Conservation (phyloP, 768 basidiomycete species). For the Collybia mongolica region DNA sequence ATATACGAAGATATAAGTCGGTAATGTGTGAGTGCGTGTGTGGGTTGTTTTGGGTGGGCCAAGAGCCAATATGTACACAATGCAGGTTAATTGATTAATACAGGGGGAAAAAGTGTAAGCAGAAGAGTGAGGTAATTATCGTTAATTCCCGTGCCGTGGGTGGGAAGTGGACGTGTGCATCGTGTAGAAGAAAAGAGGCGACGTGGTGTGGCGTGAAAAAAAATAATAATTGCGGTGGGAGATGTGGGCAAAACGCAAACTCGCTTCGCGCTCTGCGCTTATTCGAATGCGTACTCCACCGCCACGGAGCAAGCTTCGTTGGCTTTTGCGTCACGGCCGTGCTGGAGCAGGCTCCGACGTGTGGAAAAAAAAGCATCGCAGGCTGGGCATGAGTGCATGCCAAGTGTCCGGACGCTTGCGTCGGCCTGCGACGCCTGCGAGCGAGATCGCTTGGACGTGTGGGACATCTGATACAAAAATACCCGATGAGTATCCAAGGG, state of each 20-base stretch:
- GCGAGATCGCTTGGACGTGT: slow-evolving; percentile 58
- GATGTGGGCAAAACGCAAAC: slow-evolving; percentile 1
- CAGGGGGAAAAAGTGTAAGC: not conserved
- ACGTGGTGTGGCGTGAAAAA: slow-evolving; percentile 2
- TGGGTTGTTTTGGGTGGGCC: slow-evolving; percentile 1
- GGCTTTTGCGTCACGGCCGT: slow-evolving; percentile 51
- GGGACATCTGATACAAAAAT: slow-evolving; percentile 39
- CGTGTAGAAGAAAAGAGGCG: not conserved
- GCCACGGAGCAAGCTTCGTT: slow-evolving; percentile 73
- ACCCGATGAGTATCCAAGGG: slow-evolving; percentile 11
- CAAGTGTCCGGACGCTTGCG: slow-evolving; percentile 37
- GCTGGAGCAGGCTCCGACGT: slow-evolving; percentile 56
- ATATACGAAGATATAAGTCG: slow-evolving; percentile 5
- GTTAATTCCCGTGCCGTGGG: slow-evolving; percentile 9
- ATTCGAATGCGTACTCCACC: slow-evolving; percentile 73
- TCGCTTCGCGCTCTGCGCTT: not conserved
- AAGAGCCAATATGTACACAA: slow-evolving; percentile 12
- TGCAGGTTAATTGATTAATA: slow-evolving; percentile 16
- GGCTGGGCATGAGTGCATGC: slow-evolving; percentile 67
- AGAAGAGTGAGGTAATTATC: slow-evolving; percentile 7
- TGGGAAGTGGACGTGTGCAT: slow-evolving; percentile 6
- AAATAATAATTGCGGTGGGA: not conserved
- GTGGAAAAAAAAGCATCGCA: slow-evolving; percentile 69
- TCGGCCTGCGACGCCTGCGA: slow-evolving; percentile 31
- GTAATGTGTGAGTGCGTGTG: slow-evolving; percentile 12